Percentiles rank a stretch among this genome's conserved stretches.
Conservation (phyloP, 2,329 filamentous ascomycete genomes). For the Leptoxyphium fumago region DNA sequence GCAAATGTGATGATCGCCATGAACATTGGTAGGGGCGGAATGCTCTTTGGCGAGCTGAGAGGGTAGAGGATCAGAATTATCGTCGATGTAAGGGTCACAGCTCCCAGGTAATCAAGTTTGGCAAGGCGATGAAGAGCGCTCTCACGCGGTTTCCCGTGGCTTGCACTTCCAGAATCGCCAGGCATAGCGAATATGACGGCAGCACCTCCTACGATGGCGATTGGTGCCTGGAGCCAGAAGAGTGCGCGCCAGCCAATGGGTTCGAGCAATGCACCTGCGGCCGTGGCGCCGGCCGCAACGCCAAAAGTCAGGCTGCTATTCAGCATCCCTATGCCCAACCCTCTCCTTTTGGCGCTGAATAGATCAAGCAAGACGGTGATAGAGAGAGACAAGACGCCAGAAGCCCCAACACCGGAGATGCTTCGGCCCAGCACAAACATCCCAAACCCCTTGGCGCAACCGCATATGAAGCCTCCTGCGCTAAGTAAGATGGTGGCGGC, state of each 20-base stretch:
- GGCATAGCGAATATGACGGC: slow-evolving; percentile 54
- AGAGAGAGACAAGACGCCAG: slow-evolving; percentile 57
- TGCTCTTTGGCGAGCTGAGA: slow-evolving; percentile 45
- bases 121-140: slow-evolving; percentile 41
- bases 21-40: slow-evolving; percentile 45
- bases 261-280: slow-evolving; percentile 51
- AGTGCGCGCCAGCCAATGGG: slow-evolving; percentile 57
- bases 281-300: slow-evolving; percentile 54
- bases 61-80: slow-evolving; percentile 61
- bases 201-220: slow-evolving; percentile 45
- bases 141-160: slow-evolving; percentile 20
- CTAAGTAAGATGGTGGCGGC: slow-evolving; percentile 44
- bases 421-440: slow-evolving; percentile 55
- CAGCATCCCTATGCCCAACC: slow-evolving; percentile 57
- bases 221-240: slow-evolving; percentile 57
- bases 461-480: slow-evolving; percentile 49
- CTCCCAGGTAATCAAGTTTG: slow-evolving; percentile 61
- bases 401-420: slow-evolving; percentile 53
- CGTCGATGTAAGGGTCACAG: slow-evolving; percentile 45
- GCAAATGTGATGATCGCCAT: slow-evolving; percentile 45
- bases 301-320: slow-evolving; percentile 61
- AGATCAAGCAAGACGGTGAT: slow-evolving; percentile 68
- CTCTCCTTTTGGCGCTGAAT: slow-evolving; percentile 49
- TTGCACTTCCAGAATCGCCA: slow-evolving; percentile 15
- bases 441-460: slow-evolving; percentile 42